Conservation (phyloP, 768 basidiomycete genomes). For the Phylloporus sp. region DNA sequence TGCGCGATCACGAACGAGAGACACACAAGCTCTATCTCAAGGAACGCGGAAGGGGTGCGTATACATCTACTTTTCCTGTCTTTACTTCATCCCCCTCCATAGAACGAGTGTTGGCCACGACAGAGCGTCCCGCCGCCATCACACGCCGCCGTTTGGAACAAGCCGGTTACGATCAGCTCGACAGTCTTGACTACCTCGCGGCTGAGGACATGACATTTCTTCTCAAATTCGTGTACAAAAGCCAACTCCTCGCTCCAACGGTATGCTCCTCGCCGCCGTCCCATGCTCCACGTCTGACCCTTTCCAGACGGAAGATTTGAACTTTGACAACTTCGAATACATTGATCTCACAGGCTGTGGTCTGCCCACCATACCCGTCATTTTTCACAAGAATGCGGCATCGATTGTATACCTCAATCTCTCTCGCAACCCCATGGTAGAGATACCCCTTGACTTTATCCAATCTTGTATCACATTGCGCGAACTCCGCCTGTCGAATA, state of each 20-base stretch:
- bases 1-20: constrained; percentile 47
- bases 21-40: constrained; percentile 68
- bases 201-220: constrained; percentile 79
- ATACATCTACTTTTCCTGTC: not conserved
- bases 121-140: constrained; percentile 81
- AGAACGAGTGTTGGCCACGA: constrained; percentile 81
- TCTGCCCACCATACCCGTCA: constrained; percentile 83
- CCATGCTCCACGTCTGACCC: not conserved
- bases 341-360: constrained; percentile 80
- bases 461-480: constrained; percentile 79
- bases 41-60: constrained; percentile 69
- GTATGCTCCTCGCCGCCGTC: constrained; percentile 36
- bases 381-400: constrained; percentile 78
- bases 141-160: constrained; percentile 80
- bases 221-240: constrained; percentile 87
- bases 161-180: constrained; percentile 80
- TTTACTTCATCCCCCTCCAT: constrained; percentile 1
- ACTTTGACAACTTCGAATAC: constrained; percentile 64
- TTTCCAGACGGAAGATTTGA: constrained; percentile 65
- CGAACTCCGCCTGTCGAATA: constrained; percentile 81
- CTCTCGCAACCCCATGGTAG: constrained; percentile 92
- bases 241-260: constrained; percentile 56
- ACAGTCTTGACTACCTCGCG: constrained; percentile 72
- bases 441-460: constrained; percentile 95
- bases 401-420: constrained; percentile 81